Base-by-base conservation (phyloP, 345 rosid genomes). In the Bruguiera gymnorhiza region DNA sequence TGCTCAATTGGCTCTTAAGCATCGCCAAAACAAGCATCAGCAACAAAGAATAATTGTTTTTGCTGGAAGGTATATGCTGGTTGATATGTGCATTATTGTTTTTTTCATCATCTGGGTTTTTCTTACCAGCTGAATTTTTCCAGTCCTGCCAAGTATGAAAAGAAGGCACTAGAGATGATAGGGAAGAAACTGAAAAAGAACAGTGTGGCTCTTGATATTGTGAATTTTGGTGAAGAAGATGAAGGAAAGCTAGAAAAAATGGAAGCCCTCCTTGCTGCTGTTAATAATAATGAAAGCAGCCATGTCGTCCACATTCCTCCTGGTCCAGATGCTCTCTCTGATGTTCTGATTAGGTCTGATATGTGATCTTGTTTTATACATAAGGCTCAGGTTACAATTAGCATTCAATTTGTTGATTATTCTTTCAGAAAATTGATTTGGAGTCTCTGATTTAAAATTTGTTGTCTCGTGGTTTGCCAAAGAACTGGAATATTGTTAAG, bases 1-100 rank as follows among this genome's bases (percentile, higher is more conserved):
- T 76, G 99, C 99, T 66, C 98, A 95, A 71, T 70, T 96, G 61
- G 99, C 99, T 81, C 97, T 96, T 68, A 96, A 90, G 87, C 98
- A 96, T 89, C 89, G 95, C 6, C 98, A 92, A 68, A 96, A 96
- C 86, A 96, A 96, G 83, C 92, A 96, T 72, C 98, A 90, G 83
- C 96, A 86, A 56, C 99, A 92, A 75, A 74, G 98, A 78, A 96
- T 96, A 60, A 89, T 96, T n/a, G 97, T 92, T 67, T 92, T 96
- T 74, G 96, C 94, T 76, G 99, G 99, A 92, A 92, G 99, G 99
- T 90, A 9, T 9, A 26, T 55, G 27, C 8, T 46, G 29, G 36
- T 68, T 48, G 34, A 48, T 29, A n/a, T 4, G n/a, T 7, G 6
- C 20, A 63, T 26, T 6, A 21, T 10, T 23, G 19, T 59, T 69